These are phyloP conservation scores for Ophiocordyceps camponoti-saundersi DNA, from an alignment of 2,329 filamentous ascomycete species.

Conservation along the genomic window DNA sequence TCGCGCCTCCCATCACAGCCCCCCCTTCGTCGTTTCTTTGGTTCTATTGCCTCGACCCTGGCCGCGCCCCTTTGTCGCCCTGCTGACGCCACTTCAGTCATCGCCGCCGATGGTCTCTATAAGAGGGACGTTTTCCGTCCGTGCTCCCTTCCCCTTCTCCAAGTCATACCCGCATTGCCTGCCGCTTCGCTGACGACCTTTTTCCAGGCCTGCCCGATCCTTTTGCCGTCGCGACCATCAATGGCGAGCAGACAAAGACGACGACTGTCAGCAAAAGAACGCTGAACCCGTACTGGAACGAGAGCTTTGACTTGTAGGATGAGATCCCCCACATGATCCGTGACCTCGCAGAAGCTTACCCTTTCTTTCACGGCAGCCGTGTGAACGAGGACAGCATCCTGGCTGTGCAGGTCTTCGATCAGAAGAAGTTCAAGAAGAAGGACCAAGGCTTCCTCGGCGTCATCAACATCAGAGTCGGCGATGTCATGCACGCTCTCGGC, in stretches of 20 bases:
- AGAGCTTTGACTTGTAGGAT: constrained; percentile 90
- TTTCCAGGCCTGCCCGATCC: constrained; percentile 80
- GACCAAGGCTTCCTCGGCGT: constrained; percentile 96
- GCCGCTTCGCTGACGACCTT: constrained; percentile 11
- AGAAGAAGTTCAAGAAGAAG: constrained; percentile 99
- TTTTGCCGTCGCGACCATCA: constrained; percentile 91
- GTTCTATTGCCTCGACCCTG: not conserved
- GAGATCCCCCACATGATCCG: constrained; percentile 4
- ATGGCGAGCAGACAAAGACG: constrained; percentile 97
- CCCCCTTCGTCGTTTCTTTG: constrained; percentile 1
- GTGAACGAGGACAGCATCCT: constrained; percentile 93
- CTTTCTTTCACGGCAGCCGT: constrained; percentile 35
- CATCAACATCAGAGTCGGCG: constrained; percentile 90
- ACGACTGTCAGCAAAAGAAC: constrained; percentile 95
- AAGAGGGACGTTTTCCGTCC: constrained; percentile 98
- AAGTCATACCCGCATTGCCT: not conserved
- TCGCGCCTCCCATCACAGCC: not conserved
- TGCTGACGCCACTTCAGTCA: constrained; percentile 48
- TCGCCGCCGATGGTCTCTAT: constrained; percentile 94
- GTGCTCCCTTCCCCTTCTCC: constrained; percentile 19
- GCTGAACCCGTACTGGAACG: constrained; percentile 99
- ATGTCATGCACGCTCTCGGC: constrained; percentile 71
- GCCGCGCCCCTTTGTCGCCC: constrained; percentile 3
- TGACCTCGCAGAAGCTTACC: not conserved
- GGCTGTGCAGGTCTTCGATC: constrained; percentile 96